Base-by-base conservation (phyloP, 345 rosid genomes). In the Boechera retrofracta region DNA sequence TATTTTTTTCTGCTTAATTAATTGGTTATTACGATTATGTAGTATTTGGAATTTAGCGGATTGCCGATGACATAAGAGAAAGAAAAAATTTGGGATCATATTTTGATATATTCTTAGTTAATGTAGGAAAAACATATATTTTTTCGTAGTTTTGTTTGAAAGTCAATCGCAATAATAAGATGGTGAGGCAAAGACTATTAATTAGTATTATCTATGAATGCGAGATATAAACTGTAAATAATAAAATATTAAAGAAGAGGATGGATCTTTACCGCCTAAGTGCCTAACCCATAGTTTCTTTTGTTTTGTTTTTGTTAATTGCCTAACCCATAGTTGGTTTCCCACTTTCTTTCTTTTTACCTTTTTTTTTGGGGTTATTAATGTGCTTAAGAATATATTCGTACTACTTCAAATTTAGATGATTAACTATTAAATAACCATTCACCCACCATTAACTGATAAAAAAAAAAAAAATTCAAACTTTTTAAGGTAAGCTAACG, bases 361-460 rank as follows among this genome's bases (percentile, higher is more conserved):
- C 31, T 4, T 21, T 21, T 21, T 41, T 33, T 60, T 51, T 48
- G 58, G 65, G 64, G 52, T 71, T 77, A 66, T 5, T 64, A 56
- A 54, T 62, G 75, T 76, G 64, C 58, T 65, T 57, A 42, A 47
- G 77, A 72, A 77, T 72, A 77, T 71, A 77, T 77, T 77, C 77
- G 52, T 77, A 57, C 35, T 48, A 77, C 32, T 62, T 56, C 72
- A 71, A 64, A 65, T 9, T 36, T 63, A 29, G 44, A 70, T 54
- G 55, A 33, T 62, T 75, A 67, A 51, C 45, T 51, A 58, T 75
- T 32, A 52, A 61, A 42, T 69, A 54, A 70, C 71, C 48, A 41
- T 52, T 69, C 49, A 76, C 28, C 29, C 70, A 61, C 75, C 49
- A 69, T 45, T 47, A 59, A 26, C 53, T 76, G 51, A 39, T 33